Evolutionary conservation across 1,284 basidiomycete species (phyloP), one percentile per base, ranked within the genome.

Genomic region (Boletellus deceptivus): DNA sequence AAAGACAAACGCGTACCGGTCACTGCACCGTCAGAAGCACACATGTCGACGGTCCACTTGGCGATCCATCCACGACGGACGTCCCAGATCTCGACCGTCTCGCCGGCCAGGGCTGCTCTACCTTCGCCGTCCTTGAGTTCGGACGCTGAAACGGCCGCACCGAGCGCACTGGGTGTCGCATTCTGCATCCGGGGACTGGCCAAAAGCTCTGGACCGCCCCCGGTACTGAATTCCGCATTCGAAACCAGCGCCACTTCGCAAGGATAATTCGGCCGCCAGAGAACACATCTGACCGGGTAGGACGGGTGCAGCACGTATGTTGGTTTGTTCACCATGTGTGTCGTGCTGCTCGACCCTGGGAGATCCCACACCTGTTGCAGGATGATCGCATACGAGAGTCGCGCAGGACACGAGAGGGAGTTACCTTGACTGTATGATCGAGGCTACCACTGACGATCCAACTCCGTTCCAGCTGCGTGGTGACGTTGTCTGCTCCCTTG

Each of bases 61-160:
- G 89, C 83, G 41, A 94, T 77, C 75, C 88, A 88, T 4, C 83
- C 81, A 34, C 91, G 74, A 36, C 91, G 76, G 1, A 91, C 89
- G 63, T 95, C 92, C 92, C 92, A 95, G 17, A 94, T 84, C 62
- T 94, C 91, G 20, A 93, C 76, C 0, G 79, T 71, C 60, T 89
- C 84, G 1, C 80, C 79, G 5, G 65, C 71, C 45, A 51, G 70
- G 44, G 56, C 37, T 17, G 36, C 1, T 24, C 55, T 64, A 3
- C 38, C 34, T 3, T 70, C 63, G 43, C 63, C 46, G 43, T 59
- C 55, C 44, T 63, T 51, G 43, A 37, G 35, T 27, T 59, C 45
- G 43, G 39, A 36, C 3, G 18, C 38, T 2, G 62, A 43, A 18
- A 18, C 20, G 2, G 33, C 29, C 2, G 43, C 39, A 14, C 53